Percentiles rank a stretch among this genome's conserved stretches.
Evolutionary conservation across 208 protist species (phyloP).

Genomic region (Acanthamoeba castellanii): DNA sequence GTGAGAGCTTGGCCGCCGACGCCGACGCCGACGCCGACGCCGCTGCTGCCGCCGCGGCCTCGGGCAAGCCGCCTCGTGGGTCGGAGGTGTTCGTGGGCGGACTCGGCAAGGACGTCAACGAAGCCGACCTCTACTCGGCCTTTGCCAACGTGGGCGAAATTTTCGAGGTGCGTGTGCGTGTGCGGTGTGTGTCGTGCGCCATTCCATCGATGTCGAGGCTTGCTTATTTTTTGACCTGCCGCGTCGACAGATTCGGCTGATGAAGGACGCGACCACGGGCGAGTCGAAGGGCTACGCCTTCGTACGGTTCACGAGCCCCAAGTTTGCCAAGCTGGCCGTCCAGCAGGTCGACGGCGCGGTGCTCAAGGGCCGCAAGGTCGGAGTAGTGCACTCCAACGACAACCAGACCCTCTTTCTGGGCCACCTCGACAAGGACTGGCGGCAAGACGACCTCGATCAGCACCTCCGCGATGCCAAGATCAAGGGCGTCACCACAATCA

Average conservation of each 20-base stretch:
- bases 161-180: conserved; percentile 14
- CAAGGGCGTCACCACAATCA: conserved; percentile 13
- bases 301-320: conserved; percentile 33
- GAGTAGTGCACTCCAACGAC: conserved; percentile 35
- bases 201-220: too few species aligned
- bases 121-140: conserved; percentile 18
- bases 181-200: too few species aligned
- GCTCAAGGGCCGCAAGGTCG: conserved; percentile 28
- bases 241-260: conserved; percentile 6
- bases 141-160: conserved; percentile 34
- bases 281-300: conserved; percentile 30
- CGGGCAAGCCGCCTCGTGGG: neutral
- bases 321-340: conserved; percentile 6
- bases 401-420: conserved; percentile 56
- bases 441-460: neutral
- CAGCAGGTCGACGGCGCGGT: neutral
- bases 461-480: neutral
- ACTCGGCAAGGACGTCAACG: conserved; percentile 9
- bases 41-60: neutral
- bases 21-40: too few species aligned
- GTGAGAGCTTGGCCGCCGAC: too few species aligned
- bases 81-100: conserved; percentile 49
- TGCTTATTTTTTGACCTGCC: too few species aligned
- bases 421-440: conserved; percentile 56
- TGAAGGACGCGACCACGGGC: neutral